Percentiles rank a stretch among this genome's conserved stretches.
phyloP scores from a whole-genome alignment of 495 filamentous ascomycete species.

The Friedmanniomyces endolithicus region DNA sequence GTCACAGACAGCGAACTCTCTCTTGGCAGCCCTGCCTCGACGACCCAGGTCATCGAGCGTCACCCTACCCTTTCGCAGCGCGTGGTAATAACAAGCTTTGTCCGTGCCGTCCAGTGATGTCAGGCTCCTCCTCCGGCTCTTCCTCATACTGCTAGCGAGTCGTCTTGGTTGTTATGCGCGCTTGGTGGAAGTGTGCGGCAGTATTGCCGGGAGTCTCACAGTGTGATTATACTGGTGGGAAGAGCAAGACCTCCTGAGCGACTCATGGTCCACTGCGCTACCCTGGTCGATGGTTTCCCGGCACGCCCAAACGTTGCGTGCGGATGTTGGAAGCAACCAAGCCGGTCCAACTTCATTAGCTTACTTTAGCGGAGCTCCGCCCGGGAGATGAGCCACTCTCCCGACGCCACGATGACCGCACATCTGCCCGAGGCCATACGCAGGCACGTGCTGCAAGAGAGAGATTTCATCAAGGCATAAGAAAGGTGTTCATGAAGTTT shows the following conservation, averaged over 20 bases:
- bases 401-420: too few species aligned
- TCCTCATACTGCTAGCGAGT: neutral
- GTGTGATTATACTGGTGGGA: neutral
- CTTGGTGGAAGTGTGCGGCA: too few species aligned
- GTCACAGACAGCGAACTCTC: neutral
- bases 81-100: too few species aligned
- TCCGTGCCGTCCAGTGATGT: neutral
- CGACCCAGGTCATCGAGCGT: neutral
- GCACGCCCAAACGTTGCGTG: too few species aligned
- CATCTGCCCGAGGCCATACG: neutral
- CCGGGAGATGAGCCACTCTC: too few species aligned
- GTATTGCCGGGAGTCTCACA: too few species aligned
- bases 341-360: too few species aligned
- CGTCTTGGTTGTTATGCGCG: neutral
- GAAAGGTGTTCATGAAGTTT: neutral
- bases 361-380: too few species aligned
- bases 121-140: neutral
- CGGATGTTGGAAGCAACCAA: too few species aligned
- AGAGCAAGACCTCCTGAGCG: neutral
- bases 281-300: too few species aligned
- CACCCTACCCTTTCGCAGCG: neutral
- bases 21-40: neutral
- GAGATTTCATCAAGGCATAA: too few species aligned
- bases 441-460: neutral
- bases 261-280: too few species aligned